Base-by-base conservation (phyloP, 257 asterid species). In the Coffea canephora region DNA sequence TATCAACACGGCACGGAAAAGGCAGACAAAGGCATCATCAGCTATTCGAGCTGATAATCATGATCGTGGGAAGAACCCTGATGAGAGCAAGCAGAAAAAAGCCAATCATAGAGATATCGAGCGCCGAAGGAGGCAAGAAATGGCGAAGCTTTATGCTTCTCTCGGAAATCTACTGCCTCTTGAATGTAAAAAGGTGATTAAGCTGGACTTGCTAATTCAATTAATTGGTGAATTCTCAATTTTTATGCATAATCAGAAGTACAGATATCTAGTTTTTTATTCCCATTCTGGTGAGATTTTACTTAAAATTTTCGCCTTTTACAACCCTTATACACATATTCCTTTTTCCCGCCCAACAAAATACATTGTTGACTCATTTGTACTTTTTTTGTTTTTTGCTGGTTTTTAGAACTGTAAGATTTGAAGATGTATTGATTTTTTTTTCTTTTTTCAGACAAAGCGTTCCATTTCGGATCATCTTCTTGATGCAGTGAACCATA, bases 381-480 rank as follows among this genome's bases (percentile, higher is more conserved):
- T 39, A 39, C 5, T 39, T 11, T 62, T 52, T 59, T n/a, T n/a
- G n/a, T n/a, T 18, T 76, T 39, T 76, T n/a, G 8, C 16, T 19
- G 19, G 45, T 6, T 36, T 48, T 43, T 16, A 50, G 27, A 7
- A 71, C 19, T 55, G 4, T 62, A 64, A 64, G 41, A 43, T 27
- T 36, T 62, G 6, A 46, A 6, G n/a, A 27, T 27, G 1, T 13
- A 1, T 50, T 18, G 55, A 50, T 7, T 12, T n/a, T 13, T 13
- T 48, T 45, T n/a, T 2, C 1, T 12, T n/a, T 34, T 34, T 69
- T 1, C 71, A 87, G 93, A 93, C 90, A 45, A 87, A 86, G 77
- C 79, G 91, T 8, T 88, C 91, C 15, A 64, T 50, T 50, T 81
- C 88, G 3, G 93, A 89, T 75, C 91, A 89, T 54, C 78, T 91